Conservation (phyloP, 2,329 filamentous ascomycete genomes). For the Fusarium duplospermum region DNA sequence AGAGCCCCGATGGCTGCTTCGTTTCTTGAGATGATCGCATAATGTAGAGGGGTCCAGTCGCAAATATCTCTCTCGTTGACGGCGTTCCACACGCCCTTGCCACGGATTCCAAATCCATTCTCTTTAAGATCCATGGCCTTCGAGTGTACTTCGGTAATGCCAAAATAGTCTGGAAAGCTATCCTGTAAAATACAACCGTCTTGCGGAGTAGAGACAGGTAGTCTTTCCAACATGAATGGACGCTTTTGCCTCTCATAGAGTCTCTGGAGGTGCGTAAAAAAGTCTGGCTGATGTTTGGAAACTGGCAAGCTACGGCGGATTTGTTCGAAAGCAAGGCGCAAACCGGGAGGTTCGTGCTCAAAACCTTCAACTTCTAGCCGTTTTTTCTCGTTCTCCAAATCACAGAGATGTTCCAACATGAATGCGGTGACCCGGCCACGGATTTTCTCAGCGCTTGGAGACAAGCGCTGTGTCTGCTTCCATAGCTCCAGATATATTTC, state of each 20-base stretch:
- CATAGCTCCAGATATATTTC: neutral
- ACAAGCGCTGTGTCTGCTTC: neutral
- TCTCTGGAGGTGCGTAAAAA: neutral
- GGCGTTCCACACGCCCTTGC: neutral
- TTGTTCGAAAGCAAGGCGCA: no score
- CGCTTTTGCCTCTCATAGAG: neutral
- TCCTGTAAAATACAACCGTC: neutral
- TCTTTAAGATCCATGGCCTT: no score
- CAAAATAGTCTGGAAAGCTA: neutral
- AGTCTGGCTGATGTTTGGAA: neutral
- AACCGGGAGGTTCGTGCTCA: no score
- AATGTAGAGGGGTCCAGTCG: neutral
- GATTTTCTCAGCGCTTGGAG: neutral
- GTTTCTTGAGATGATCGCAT: no score
- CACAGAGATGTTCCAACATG: neutral
- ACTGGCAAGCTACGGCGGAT: no score
- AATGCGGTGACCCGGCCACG: neutral
- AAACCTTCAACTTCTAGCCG: neutral
- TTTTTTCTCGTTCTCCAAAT: neutral
- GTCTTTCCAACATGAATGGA: no score
- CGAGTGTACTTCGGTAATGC: neutral
- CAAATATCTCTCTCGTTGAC: neutral
- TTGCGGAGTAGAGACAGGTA: no score
- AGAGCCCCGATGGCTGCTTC: rapidly evolving
- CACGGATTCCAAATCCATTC: no score